Base-by-base conservation (phyloP, 2,329 filamentous ascomycete genomes). In the Colletotrichum sp. region DNA sequence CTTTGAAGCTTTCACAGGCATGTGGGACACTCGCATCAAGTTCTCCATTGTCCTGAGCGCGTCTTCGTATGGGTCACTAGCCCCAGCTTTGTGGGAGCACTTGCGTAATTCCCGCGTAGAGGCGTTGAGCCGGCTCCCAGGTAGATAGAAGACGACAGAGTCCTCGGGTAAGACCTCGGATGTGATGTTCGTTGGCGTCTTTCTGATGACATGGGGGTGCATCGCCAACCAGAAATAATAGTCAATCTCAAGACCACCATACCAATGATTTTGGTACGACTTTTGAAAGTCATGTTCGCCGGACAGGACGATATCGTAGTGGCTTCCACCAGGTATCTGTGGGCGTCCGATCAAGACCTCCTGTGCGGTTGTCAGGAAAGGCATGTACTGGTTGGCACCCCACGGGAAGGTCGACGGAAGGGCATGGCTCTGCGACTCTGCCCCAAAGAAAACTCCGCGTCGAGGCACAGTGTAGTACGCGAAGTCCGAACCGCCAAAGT, bases 371-470 rank as follows among this genome's bases (percentile, higher is more conserved):
- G 67, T 76, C 22, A 85, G 65, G 30, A 80, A 79, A 0, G 67
- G 68, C 52, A 79, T 79, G 71, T 79, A 84, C 61, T 82, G 80
- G 59, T 83, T 79, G 15, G 79, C 77, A 3, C 77, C 81, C 75
- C 80, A 83, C 25, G 70, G n/a, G 22, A 57, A 39, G 16, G 13
- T n/a, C 13, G 22, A 5, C 32, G 32, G 29, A 13, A 25, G 19
- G 8, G 3, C 12, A 19, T 49, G 36, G 8, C 39, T 34, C 16
- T 12, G 6, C 19, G 32, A 4, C 4, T 71, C 61, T 27, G n/a
- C 15, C 12, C 13, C 27, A n/a, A 62, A 34, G 27, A 66, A 71
- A 8, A 12, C 32, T 9, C 55, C 34, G 8, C 29, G 55, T 25
- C 52, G 12, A 29, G 76, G 77, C 19, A 76, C 19, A 13, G 67